Base-by-base conservation (phyloP, 805 yeast species). In the Priceomyces haplophilus region DNA sequence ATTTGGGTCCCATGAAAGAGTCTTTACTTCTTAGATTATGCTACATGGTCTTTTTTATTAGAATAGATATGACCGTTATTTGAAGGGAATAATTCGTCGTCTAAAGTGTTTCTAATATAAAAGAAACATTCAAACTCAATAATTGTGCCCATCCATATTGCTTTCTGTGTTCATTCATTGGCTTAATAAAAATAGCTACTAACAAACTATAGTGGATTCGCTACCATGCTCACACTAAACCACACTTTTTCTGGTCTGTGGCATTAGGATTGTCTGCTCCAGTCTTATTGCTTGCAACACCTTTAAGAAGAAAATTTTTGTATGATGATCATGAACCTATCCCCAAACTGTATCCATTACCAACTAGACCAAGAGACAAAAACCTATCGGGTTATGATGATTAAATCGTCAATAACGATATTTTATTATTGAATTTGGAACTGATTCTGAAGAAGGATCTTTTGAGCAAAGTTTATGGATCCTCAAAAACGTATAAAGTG, bases 201-300 rank as follows among this genome's bases (percentile, higher is more conserved):
- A 61, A 54, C 59, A 34, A 16, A 5, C 19, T 35, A n/a, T 49
- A 80, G 85, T 82, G 86, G 86, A 62, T 75, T 51, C 83, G 90
- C 61, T 85, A 79, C 66, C 82, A 81, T 53, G 85, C 90, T 18
- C 84, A 85, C 66, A 78, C 78, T 51, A 79, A 80, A 59, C 95
- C 95, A 33, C 88, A 85, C 64, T 69, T 84, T 49, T 82, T 85
- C 59, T 80, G 74, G 56, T 72, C 88, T 21, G 75, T 79, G 16
- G 71, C 72, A 29, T 71, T 85, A 55, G 95, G 89, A 6, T 58
- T 79, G 33, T 59, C 82, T 38, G 88, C 86, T 3, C 91, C 93
- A 10, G 62, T 80, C 4, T 75, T 84, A 43, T 71, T 85, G 29
- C 69, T 73, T 23, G 74, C 76, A 41, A 74, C 88, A 34, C 88